Evolutionary conservation across 495 filamentous ascomycete genomes (phyloP).

Genomic region (Tuber umbilicatum): DNA sequence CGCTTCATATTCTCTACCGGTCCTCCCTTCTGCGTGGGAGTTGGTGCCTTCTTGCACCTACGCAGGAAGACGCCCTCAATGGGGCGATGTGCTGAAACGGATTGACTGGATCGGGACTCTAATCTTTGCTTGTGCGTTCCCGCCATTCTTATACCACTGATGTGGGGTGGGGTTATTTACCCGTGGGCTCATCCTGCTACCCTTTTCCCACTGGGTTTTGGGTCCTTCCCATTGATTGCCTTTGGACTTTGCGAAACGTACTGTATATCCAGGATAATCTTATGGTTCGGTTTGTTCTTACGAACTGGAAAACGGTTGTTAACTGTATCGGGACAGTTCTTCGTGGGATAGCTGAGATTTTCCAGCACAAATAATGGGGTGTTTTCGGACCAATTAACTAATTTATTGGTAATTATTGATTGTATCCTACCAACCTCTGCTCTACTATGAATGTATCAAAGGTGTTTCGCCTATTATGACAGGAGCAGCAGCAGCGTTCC

Average conservation of each 20-base stretch:
- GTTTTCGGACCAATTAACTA: background rate
- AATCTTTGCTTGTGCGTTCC: constrained; percentile 48
- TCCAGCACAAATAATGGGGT: background rate
- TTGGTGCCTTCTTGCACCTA: constrained; percentile 43
- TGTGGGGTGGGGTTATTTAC: constrained; percentile 50
- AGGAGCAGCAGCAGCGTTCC: constrained; percentile 56
- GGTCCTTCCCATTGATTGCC: constrained; percentile 43
- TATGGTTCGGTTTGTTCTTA: constrained; percentile 47
- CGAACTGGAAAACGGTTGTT: constrained; percentile 42
- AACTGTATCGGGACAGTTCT: constrained; percentile 45
- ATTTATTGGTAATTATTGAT: no score
- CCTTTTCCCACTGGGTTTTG: constrained; percentile 51
- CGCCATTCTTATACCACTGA: constrained; percentile 48
- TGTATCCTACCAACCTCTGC: constrained; percentile 53
- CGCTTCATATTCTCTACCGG: constrained; percentile 53
- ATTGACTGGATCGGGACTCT: constrained; percentile 56
- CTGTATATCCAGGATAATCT: constrained; percentile 44
- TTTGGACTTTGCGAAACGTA: constrained; percentile 48
- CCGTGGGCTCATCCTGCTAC: constrained; percentile 49
- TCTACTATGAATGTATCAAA: constrained; percentile 63
- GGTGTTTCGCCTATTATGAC: constrained; percentile 52
- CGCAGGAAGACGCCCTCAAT: constrained; percentile 30
- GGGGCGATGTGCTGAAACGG: constrained; percentile 43
- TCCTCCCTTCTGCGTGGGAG: constrained; percentile 42
- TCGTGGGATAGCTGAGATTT: constrained; percentile 43